phyloP scores from a whole-genome alignment of 257 asterid genomes.

The Ballota nigra region DNA sequence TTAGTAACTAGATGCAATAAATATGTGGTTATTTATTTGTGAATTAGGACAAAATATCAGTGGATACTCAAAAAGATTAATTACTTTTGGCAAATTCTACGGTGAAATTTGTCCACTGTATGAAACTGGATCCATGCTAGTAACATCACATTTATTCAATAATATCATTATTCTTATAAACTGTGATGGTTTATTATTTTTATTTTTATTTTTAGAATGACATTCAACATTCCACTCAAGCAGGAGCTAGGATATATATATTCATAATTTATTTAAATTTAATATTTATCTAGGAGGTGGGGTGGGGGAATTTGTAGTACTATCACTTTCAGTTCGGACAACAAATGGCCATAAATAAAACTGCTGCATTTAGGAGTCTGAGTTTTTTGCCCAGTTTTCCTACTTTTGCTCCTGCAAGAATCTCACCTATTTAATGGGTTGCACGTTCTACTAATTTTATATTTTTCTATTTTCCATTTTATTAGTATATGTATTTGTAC shows the following conservation, averaged over 20 bases:
- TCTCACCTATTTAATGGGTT: background rate
- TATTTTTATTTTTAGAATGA: background rate
- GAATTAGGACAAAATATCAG: background rate
- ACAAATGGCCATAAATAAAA: constrained; percentile 7
- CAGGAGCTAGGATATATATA: background rate
- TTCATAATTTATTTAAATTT: background rate
- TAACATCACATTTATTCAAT: too few species aligned
- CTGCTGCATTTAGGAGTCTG: background rate
- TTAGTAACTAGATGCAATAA: background rate
- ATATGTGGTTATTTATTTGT: background rate
- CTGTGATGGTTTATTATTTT: background rate
- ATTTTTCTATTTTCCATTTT: background rate
- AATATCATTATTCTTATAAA: too few species aligned
- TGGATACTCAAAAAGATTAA: background rate
- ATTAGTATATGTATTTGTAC: background rate
- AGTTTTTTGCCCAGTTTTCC: background rate
- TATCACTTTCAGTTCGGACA: constrained; percentile 24
- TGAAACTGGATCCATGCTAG: too few species aligned
- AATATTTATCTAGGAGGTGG: background rate
- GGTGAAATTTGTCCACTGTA: too few species aligned
- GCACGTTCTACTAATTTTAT: background rate
- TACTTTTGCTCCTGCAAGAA: constrained; percentile 2
- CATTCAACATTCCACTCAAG: background rate
- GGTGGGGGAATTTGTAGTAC: background rate
- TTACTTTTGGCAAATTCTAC: too few species aligned